phyloP scores from a whole-genome alignment of 768 basidiomycete genomes.

The Suillus plorans region DNA sequence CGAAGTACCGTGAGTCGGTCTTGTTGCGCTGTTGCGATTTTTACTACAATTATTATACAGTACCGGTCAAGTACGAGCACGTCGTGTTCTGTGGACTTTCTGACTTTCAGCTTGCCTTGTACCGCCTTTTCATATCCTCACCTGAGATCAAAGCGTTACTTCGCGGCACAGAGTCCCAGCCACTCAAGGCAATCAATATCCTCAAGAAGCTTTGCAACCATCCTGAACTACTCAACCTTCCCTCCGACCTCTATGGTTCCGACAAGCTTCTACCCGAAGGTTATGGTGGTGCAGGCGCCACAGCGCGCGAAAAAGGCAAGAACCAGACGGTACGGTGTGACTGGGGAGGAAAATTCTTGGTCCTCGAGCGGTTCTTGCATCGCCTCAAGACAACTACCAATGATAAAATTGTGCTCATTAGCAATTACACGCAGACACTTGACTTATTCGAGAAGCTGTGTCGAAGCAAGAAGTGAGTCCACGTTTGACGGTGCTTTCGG shows the following conservation, averaged over 20 bases:
- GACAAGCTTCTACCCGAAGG: slow-evolving; percentile 80
- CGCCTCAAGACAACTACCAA: slow-evolving; percentile 77
- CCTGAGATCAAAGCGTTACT: slow-evolving; percentile 90
- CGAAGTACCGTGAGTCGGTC: slow-evolving; percentile 79
- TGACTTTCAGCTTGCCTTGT: slow-evolving; percentile 79
- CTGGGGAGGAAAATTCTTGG: slow-evolving; percentile 90
- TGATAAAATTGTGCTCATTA: slow-evolving; percentile 96
- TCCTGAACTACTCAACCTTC: slow-evolving; percentile 85
- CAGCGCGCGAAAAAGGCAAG: slow-evolving; percentile 41
- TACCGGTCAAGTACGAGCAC: slow-evolving; percentile 99
- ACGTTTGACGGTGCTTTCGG: not conserved
- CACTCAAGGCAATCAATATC: slow-evolving; percentile 94
- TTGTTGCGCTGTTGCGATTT: not conserved
- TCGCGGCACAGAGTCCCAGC: slow-evolving; percentile 85
- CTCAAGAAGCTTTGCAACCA: slow-evolving; percentile 96
- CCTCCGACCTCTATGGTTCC: slow-evolving; percentile 79
- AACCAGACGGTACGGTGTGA: slow-evolving; percentile 64
- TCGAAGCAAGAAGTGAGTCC: slow-evolving; percentile 74
- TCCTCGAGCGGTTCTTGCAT: slow-evolving; percentile 89
- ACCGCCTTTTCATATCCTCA: slow-evolving; percentile 88
- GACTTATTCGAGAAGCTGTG: slow-evolving; percentile 91
- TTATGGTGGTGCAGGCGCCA: slow-evolving; percentile 55
- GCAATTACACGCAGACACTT: slow-evolving; percentile 94
- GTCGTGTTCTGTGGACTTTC: slow-evolving; percentile 92
- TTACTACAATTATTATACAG: slow-evolving; percentile 40